Evolutionary conservation across 2,329 filamentous ascomycete genomes (phyloP), one percentile per base, ranked within the genome.

Genomic region (Penicillium sclerotigenum): DNA sequence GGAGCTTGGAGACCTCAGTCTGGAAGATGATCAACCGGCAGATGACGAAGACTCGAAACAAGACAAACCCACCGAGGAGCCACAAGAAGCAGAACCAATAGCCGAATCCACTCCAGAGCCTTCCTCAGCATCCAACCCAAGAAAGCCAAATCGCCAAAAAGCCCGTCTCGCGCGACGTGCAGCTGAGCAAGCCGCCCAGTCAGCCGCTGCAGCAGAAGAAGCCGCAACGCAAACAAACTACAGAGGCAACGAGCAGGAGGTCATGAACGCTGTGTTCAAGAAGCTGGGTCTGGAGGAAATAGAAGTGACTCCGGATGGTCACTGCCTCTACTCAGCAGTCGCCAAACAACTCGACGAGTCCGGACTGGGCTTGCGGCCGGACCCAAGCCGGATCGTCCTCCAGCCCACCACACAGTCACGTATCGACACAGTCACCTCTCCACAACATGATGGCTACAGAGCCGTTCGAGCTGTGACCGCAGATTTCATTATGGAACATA

Each of bases 291-390:
- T 97, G 16, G 79, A 78, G 20, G 90, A 97, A 77, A 83, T 89
- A 65, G 86, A 90, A 56, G 91, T 99, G 55, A 83, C 83, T 37
- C 91, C 94, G 0, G 93, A 99, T 74, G 94, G 94, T 0, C 94
- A 99, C 76, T 99, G 94, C 71, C 79, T 99, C 16, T 99, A 97
- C 75, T 89, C 91, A 16, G 91, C 94, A 0, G 83, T 97, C 48
- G 92, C 93, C 26, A 90, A 94, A 71, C 91, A 96, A 74, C 80
- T 97, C 51, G 76, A 75, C 52, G 78, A 81, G 52, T 75, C 80
- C 42, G 65, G 72, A 60, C 28, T 77, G 16, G 70, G 70, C 2
- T 62, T 76, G 55, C 71, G 62, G 37, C 73, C 74, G n/a, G 71
- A 72, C 55, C 71, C 72, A 37, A 64, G 61, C 42, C 65, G 70